These are phyloP conservation scores for Aspergillus fumigatiaffinis DNA, from an alignment of 2,329 filamentous ascomycete genomes.

Conservation along the genomic window DNA sequence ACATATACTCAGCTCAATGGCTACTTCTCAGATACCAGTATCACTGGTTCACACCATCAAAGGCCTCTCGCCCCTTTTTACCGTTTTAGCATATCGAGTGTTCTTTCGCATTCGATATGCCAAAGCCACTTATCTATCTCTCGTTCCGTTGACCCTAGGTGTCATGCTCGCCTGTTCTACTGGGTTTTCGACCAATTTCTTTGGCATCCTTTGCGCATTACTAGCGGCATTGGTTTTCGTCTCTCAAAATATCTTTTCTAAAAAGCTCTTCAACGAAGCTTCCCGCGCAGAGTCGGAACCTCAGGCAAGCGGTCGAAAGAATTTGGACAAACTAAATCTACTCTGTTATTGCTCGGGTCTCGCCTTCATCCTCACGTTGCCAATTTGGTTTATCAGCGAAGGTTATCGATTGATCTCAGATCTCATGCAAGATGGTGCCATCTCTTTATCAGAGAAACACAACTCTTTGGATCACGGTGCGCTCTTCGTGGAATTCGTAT, in stretches of 20 bases:
- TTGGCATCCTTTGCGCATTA: constrained; percentile 86
- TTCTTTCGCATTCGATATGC: constrained; percentile 88
- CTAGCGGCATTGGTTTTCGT: constrained; percentile 92
- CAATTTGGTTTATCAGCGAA: constrained; percentile 92
- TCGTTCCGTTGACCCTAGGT: constrained; percentile 87
- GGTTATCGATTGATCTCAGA: constrained; percentile 73
- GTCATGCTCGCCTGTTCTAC: constrained; percentile 95
- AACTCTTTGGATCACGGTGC: constrained; percentile 63
- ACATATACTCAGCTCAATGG: constrained; percentile 89
- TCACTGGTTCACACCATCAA: constrained; percentile 98
- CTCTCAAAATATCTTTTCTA: constrained; percentile 97
- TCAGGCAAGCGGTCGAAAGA: constrained; percentile 59
- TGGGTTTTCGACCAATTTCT: constrained; percentile 80
- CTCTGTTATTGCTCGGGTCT: constrained; percentile 95
- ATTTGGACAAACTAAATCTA: constrained; percentile 94
- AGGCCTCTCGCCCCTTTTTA: constrained; percentile 91
- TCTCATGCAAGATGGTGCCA: constrained; percentile 73
- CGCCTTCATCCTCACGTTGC: constrained; percentile 80
- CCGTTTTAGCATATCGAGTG: constrained; percentile 85
- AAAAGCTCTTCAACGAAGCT: constrained; percentile 94
- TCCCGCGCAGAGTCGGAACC: constrained; percentile 75
- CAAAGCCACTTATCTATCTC: constrained; percentile 76
- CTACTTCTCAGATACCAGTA: constrained; percentile 90
- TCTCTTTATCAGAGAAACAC: constrained; percentile 72
- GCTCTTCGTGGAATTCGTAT: constrained; percentile 77